Evolutionary conservation across 2,329 filamentous ascomycete species (phyloP), one percentile per base, ranked within the genome.

Genomic region (Neoarthrinium moseri): DNA sequence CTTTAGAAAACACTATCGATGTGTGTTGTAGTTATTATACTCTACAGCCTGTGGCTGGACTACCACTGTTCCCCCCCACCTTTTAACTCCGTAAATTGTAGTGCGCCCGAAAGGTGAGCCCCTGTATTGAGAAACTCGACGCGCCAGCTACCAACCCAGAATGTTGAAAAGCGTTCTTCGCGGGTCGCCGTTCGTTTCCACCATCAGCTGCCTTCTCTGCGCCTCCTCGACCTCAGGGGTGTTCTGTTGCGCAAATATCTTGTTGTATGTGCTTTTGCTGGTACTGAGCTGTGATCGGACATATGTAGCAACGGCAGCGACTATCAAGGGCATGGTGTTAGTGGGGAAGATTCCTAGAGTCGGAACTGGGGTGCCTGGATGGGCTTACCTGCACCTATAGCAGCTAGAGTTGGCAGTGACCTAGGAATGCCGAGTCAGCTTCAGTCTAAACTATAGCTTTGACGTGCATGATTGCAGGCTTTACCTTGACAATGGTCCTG

Each of bases 201-300:
- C 55, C 23, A 47, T 32, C 12, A 63, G 50, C 13, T 41, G 49
- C 20, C 27, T 45, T 40, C 51, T 60, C 22, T 60, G 47, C 7
- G 54, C 52, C 21, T 43, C 47, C 50, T 61, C 58, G 37, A 60
- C 59, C 29, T 62, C 59, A 34, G 60, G 54, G 1, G 61, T 62
- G 55, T 63, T 63, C 32, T 63, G 58, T 40, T 62, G 57, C 10
- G 58, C 30, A 48, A 58, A 63, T 51, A 63, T 63, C 12, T 44
- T 49, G 45, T 62, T 58, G 40, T 62, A 54, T 22, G 39, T 38
- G 15, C 48, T 50, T 18, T 54, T 40, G n/a, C 56, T 47, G 12
- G 39, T 40, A 27, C 33, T 40, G 6, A 63, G 51, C 26, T 62
- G 59, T 4, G 39, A 45, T 4, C 38, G 39, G 22, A 63, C 54